Base-by-base conservation (phyloP, 2,329 filamentous ascomycete genomes). In the Trichoderma afroharzianum region DNA sequence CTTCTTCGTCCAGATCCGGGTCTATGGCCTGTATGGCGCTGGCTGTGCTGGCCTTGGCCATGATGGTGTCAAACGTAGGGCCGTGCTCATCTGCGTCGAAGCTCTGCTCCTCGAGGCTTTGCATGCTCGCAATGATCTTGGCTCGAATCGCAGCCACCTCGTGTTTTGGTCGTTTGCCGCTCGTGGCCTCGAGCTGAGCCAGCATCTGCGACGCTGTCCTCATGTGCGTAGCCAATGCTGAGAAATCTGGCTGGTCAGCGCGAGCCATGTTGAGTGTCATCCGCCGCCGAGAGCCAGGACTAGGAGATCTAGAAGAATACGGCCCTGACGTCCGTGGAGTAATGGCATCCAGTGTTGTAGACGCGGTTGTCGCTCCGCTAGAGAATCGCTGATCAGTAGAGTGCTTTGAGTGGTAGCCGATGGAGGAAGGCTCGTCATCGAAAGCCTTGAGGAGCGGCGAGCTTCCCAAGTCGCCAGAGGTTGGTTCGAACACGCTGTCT, bases 51-150 rank as follows among this genome's bases (percentile, higher is more conserved):
- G 71, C 71, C 77, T 92, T 92, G 28, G 92, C 92, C 81, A 96
- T 94, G 77, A 96, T 95, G 71, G 88, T 90, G 75, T 95, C 93
- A 75, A 96, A 95, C 0, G 91, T 95, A 21, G 93, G 92, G 0
- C 89, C 87, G 72, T 90, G 87, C 63, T 94, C 92, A 73, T 94
- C 92, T 3, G 89, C 82, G 63, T 94, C 90, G 76, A 96, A 96
- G 78, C 90, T 95, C 79, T 95, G 92, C 80, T 96, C 93, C 80
- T 96, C 93, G 9, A 96, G 83, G 75, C 88, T 94, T 79, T 96
- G 93, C 93, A 96, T 96, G 80, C 93, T 95, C 3, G 93, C 93
- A 76, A 96, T 96, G 74, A 96, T 96, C 81, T 93, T 94, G 53
- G 92, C 90, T 75, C 93, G 88, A 79, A 96, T 96, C 8, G 93